Percentiles rank a stretch among this genome's conserved stretches.
Evolutionary conservation across 352 stramenopile genomes (phyloP).

Genomic region (Thalassiosira pacifica): DNA sequence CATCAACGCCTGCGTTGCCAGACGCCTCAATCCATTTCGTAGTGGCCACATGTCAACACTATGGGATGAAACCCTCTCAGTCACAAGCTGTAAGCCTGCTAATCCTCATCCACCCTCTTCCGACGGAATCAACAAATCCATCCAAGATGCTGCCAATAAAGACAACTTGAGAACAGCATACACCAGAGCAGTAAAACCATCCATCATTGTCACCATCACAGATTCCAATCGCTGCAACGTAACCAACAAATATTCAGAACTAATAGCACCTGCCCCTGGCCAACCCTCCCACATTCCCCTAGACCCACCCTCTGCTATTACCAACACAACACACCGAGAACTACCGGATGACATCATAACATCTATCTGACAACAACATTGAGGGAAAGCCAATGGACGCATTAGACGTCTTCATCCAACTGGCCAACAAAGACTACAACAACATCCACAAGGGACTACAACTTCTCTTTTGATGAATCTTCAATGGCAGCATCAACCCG

Average conservation of each 20-base stretch:
- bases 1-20: background rate
- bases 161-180: background rate
- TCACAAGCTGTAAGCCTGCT: background rate
- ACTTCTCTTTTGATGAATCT: background rate
- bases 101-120: background rate
- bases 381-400: too few species aligned
- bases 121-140: background rate
- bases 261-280: too few species aligned
- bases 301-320: too few species aligned
- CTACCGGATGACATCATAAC: too few species aligned
- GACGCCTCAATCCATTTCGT: background rate
- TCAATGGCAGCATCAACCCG: background rate
- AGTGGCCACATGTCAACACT: background rate
- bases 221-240: too few species aligned
- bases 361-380: too few species aligned
- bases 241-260: too few species aligned
- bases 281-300: too few species aligned
- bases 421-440: background rate
- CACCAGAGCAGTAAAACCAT: background rate
- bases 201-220: background rate
- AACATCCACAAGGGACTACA: background rate
- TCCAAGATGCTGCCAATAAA: background rate
- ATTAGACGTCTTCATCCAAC: slow-evolving; percentile 3
- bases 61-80: background rate
- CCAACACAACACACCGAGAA: too few species aligned